A percentile compares a stretch with the other conserved stretches of the same genome.
phyloP scores from a whole-genome alignment of 768 basidiomycete species.

The Guyanaporus albipodus region DNA sequence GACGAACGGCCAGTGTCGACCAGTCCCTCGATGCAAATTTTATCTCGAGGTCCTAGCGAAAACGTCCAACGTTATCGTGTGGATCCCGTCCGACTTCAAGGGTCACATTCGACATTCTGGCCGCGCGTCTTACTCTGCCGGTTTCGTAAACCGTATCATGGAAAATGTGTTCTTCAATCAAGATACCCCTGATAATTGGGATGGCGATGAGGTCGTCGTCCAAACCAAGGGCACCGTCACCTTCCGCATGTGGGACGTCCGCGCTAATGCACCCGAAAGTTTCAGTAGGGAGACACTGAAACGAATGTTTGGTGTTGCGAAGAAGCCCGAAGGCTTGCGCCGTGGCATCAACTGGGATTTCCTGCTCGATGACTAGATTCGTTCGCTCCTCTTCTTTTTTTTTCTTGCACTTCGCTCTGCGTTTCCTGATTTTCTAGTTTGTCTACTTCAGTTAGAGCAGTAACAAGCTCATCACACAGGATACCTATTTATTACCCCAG shows the following conservation, averaged over 20 bases:
- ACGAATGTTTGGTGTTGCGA: conserved; percentile 56
- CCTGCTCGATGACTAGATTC: conserved; percentile 61
- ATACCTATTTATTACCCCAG: conserved; percentile 20
- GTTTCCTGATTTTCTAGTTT: conserved; percentile 1
- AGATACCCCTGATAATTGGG: conserved; percentile 31
- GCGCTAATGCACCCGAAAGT: conserved; percentile 60
- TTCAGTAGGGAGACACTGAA: conserved; percentile 57
- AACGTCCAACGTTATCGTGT: conserved; percentile 69
- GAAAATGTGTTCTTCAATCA: conserved; percentile 48
- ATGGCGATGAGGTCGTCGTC: conserved; percentile 62
- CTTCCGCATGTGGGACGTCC: conserved; percentile 79
- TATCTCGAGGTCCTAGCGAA: conserved; percentile 61
- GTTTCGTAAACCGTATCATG: conserved; percentile 68
- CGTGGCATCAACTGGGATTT: conserved; percentile 71
- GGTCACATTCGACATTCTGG: conserved; percentile 59
- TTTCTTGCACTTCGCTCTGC: conserved; percentile 13
- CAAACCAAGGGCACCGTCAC: conserved; percentile 56
- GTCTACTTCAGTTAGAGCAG: conserved; percentile 9
- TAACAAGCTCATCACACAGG: conserved; percentile 6
- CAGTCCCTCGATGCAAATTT: conserved; percentile 49
- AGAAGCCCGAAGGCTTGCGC: conserved; percentile 46
- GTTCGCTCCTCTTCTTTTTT: neutral
- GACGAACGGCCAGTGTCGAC: conserved; percentile 47
- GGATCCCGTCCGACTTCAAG: conserved; percentile 76
- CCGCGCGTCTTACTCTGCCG: conserved; percentile 58